A percentile compares a stretch with the other conserved stretches of the same genome.
phyloP scores from a whole-genome alignment of 306 rosid genomes.

The Vigna unguiculata region DNA sequence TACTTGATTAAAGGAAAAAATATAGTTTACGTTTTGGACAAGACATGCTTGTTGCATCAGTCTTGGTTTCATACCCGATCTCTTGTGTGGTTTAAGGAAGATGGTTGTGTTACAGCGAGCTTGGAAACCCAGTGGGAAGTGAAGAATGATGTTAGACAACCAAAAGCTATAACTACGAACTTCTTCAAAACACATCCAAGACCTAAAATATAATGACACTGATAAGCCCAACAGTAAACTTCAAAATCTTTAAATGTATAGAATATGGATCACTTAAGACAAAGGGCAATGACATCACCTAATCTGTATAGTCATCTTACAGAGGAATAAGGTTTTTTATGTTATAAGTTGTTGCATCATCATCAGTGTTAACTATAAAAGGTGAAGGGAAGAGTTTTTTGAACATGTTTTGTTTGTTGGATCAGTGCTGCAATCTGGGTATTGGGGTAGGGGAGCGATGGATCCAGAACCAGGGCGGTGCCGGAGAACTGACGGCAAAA shows the following conservation, averaged over 20 bases:
- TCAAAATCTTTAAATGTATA: background rate
- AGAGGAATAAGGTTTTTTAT: background rate
- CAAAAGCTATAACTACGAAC: too few relatives aligned
- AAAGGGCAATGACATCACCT: background rate
- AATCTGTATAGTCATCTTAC: background rate
- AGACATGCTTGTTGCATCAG: constrained; percentile 33
- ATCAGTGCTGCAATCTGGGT: constrained; percentile 81
- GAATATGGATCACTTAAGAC: background rate
- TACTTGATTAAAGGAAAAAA: background rate
- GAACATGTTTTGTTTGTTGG: constrained; percentile 20
- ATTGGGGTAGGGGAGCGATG: constrained; percentile 91
- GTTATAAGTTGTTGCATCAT: background rate
- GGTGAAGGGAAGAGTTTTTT: background rate
- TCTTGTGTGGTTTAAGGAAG: background rate
- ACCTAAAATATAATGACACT: too few relatives aligned
- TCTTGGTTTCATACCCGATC: constrained; percentile 11
- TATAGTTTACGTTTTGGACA: constrained; percentile 18
- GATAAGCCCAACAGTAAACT: background rate
- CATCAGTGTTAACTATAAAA: constrained; percentile 40
- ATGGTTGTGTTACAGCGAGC: background rate
- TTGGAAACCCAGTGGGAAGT: background rate
- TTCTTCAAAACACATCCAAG: background rate
- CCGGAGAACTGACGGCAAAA: constrained; percentile 95
- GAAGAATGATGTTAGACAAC: too few relatives aligned
- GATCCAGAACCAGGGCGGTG: constrained; percentile 99